Evolutionary conservation across 208 protist species (phyloP).

Genomic region (Strigomonas culicis): DNA sequence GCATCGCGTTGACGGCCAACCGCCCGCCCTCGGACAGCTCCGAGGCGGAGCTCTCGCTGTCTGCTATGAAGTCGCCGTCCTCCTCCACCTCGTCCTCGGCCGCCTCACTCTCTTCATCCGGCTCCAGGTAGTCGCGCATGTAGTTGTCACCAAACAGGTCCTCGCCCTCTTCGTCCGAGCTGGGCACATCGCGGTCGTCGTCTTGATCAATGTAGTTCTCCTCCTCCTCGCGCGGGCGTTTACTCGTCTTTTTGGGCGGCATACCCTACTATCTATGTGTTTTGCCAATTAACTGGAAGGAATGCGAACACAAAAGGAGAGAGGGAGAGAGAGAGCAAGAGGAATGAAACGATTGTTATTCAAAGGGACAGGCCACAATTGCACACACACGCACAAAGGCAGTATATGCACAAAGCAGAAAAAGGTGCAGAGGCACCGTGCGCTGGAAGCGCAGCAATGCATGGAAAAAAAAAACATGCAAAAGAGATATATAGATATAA

Average conservation of each 20-base stretch:
- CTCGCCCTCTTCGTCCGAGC: constrained; percentile 69
- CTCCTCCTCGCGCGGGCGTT: constrained; percentile 6
- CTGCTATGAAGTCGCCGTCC: constrained; percentile 67
- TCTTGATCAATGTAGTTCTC: constrained; percentile 13
- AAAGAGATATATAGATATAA: no score
- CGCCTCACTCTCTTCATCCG: constrained; percentile 76
- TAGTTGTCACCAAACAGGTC: constrained; percentile 89
- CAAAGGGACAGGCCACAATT: not conserved
- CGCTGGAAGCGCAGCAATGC: no score
- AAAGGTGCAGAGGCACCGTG: no score
- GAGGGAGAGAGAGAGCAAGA: constrained; percentile 8
- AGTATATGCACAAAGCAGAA: no score
- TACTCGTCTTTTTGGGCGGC: constrained; percentile 11
- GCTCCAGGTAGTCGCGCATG: constrained; percentile 83
- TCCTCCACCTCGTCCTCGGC: constrained; percentile 52
- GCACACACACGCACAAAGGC: no score
- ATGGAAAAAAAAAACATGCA: no score
- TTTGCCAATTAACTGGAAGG: not conserved
- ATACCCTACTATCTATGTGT: not conserved
- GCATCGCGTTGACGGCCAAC: constrained; percentile 63
- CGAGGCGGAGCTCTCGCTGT: constrained; percentile 67
- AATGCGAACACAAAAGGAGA: not conserved
- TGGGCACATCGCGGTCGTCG: constrained; percentile 18
- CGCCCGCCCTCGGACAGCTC: constrained; percentile 75
- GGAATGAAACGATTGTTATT: constrained; percentile 6